Evolutionary conservation across 2,329 filamentous ascomycete genomes (phyloP).

Genomic region (Pseudogymnoascus sp.): DNA sequence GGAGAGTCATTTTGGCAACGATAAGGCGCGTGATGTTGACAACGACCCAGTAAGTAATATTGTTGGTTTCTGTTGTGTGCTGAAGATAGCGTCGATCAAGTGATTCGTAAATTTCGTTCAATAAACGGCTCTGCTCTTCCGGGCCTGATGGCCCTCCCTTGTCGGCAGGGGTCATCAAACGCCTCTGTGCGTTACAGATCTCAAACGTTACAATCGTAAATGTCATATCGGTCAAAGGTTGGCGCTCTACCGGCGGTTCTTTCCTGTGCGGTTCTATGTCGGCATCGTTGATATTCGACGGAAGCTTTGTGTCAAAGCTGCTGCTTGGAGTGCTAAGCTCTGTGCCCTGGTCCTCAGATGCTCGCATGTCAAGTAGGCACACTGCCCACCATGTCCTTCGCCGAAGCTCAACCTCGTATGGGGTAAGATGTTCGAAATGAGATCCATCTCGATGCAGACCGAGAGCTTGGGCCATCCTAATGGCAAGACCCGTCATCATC

Average conservation of each 20-base stretch:
- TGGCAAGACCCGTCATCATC: constrained; percentile 35
- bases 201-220: not conserved
- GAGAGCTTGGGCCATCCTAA: constrained; percentile 36
- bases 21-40: constrained; percentile 40
- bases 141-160: constrained; percentile 28
- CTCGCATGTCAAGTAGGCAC: constrained; percentile 47
- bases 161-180: not conserved
- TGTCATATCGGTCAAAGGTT: constrained; percentile 27
- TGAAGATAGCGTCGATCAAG: constrained; percentile 39
- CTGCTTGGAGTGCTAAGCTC: constrained; percentile 43
- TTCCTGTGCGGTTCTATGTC: constrained; percentile 21
- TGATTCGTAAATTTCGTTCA: constrained; percentile 39
- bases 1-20: constrained; percentile 47
- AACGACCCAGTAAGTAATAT: constrained; percentile 34
- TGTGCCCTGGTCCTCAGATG: constrained; percentile 45
- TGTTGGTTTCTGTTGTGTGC: constrained; percentile 28
- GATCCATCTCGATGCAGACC: constrained; percentile 38
- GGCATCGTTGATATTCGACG: constrained; percentile 19
- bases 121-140: constrained; percentile 37
- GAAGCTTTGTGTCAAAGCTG: constrained; percentile 34
- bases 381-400: constrained; percentile 57
- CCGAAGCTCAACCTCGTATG: constrained; percentile 54
- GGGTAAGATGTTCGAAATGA: constrained; percentile 41
- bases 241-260: constrained; percentile 15
- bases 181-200: no score